Evolutionary conservation across 2,329 filamentous ascomycete species (phyloP).

Genomic region (Corinectria fuckeliana): DNA sequence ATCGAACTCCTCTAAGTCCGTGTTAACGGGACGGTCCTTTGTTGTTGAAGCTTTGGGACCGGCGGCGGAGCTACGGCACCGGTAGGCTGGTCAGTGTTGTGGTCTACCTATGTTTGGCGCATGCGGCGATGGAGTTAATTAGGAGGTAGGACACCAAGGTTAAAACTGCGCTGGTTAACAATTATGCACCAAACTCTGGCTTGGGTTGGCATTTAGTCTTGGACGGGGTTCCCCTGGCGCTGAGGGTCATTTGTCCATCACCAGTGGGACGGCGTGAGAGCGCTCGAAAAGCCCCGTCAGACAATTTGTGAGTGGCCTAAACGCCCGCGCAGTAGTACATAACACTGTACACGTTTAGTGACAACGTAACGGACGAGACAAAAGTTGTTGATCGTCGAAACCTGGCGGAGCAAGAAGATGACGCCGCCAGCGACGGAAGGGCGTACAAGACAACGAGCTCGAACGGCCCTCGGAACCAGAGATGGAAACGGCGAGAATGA

Average conservation of each 20-base stretch:
- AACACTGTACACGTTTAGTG: too few species aligned
- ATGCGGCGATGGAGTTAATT: background rate
- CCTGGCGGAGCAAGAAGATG: background rate
- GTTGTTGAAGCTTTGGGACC: background rate
- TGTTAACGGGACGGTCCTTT: constrained; percentile 1
- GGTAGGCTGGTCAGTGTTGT: background rate
- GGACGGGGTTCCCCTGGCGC: background rate
- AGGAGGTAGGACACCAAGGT: background rate
- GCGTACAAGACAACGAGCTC: background rate
- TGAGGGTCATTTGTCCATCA: background rate
- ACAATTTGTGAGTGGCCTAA: background rate
- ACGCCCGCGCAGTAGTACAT: background rate
- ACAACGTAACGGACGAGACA: background rate
- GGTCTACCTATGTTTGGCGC: background rate
- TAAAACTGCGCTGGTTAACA: background rate
- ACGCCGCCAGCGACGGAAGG: background rate
- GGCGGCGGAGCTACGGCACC: constrained; percentile 3
- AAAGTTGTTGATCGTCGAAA: background rate
- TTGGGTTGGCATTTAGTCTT: background rate
- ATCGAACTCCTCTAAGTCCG: background rate
- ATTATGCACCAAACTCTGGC: background rate
- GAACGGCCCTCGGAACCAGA: background rate
- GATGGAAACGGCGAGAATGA: background rate
- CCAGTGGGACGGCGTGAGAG: background rate
- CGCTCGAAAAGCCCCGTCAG: background rate